Conservation (phyloP, 2,329 filamentous ascomycete genomes). For the Grosmannia huntii region DNA sequence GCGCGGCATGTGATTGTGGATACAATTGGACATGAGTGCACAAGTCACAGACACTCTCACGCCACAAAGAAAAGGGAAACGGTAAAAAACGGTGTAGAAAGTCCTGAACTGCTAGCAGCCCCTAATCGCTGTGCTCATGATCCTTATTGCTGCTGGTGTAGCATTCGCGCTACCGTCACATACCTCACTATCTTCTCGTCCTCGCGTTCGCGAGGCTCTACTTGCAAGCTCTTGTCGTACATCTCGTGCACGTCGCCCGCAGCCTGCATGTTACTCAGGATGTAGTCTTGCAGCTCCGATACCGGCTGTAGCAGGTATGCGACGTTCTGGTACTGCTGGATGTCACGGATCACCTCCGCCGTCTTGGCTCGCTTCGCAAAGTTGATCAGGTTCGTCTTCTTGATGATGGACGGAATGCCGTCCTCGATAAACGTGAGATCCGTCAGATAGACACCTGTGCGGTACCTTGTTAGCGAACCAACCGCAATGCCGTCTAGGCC, state of each 20-base stretch:
- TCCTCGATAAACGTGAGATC: slow-evolving; percentile 97
- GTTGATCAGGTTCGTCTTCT: slow-evolving; percentile 94
- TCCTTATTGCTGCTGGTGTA: neutral
- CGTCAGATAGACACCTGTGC: slow-evolving; percentile 79
- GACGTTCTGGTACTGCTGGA: slow-evolving; percentile 96
- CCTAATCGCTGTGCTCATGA: neutral
- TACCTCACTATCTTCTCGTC: slow-evolving; percentile 99
- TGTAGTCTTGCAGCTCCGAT: slow-evolving; percentile 88
- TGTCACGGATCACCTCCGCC: slow-evolving; percentile 94
- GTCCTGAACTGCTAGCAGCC: neutral
- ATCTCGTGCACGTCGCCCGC: slow-evolving; percentile 97
- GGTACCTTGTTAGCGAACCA: slow-evolving; percentile 7
- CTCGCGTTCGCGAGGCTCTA: slow-evolving; percentile 91
- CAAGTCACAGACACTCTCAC: neutral
- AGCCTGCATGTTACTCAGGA: slow-evolving; percentile 88
- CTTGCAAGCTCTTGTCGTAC: slow-evolving; percentile 91
- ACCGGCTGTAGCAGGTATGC: slow-evolving; percentile 89
- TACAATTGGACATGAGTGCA: neutral
- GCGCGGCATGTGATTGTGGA: neutral
- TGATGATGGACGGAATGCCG: slow-evolving; percentile 90
- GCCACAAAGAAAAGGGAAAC: neutral
- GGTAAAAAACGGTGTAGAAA: neutral
- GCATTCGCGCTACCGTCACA: slow-evolving; percentile 5
- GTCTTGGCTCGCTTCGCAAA: slow-evolving; percentile 98
- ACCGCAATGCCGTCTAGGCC: neutral